A percentile compares a stretch with the other conserved stretches of the same genome.
phyloP scores from a whole-genome alignment of 352 stramenopile genomes.

The Pythium brassicae region DNA sequence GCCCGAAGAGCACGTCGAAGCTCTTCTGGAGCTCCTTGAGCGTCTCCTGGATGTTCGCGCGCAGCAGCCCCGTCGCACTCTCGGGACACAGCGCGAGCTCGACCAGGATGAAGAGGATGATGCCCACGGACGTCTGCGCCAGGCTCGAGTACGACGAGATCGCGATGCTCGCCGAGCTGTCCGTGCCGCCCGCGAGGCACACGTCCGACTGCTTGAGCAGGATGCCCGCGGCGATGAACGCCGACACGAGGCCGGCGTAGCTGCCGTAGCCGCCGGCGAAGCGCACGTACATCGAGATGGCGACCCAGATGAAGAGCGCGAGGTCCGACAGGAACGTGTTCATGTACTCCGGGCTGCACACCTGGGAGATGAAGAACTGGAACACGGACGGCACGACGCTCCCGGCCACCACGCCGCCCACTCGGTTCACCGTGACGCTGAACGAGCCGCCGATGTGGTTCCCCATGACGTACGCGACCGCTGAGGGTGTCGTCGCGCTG shows the following conservation, averaged over 20 bases:
- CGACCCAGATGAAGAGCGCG: constrained; percentile 70
- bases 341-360: constrained; percentile 37
- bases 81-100: constrained; percentile 66
- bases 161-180: constrained; percentile 41
- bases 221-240: constrained; percentile 62
- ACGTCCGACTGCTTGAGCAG: constrained; percentile 58
- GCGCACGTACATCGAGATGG: constrained; percentile 68
- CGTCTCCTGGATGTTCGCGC: constrained; percentile 73
- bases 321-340: constrained; percentile 45
- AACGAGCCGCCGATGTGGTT: constrained; percentile 77
- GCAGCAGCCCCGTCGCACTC: constrained; percentile 58
- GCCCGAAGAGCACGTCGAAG: constrained; percentile 65
- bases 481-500: constrained; percentile 50
- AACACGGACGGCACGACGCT: constrained; percentile 81
- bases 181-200: constrained; percentile 35
- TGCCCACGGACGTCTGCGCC: constrained; percentile 70
- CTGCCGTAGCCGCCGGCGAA: constrained; percentile 64
- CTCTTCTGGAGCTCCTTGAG: constrained; percentile 55
- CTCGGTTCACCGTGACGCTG: constrained; percentile 76
- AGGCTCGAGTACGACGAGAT: constrained; percentile 76
- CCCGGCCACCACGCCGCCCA: constrained; percentile 75
- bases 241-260: constrained; percentile 72
- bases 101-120: constrained; percentile 75
- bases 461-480: constrained; percentile 76
- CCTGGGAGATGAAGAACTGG: constrained; percentile 80